Percentiles rank a stretch among this genome's conserved stretches.
phyloP scores from a whole-genome alignment of 1,139 yeast species.

The Yamadazyma sp. region DNA sequence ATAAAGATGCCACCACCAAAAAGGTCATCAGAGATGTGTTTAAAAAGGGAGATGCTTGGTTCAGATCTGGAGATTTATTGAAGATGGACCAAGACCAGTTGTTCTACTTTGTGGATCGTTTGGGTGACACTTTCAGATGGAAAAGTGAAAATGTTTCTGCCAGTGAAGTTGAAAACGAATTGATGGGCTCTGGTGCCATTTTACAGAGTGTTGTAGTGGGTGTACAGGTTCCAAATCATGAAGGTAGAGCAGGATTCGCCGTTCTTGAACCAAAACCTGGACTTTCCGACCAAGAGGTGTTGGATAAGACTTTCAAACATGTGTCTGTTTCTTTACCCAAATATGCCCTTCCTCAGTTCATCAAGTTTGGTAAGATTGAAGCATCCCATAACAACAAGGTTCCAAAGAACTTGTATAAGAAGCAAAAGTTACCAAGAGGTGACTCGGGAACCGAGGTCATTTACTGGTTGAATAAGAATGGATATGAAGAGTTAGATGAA shows the following conservation, averaged over 20 bases:
- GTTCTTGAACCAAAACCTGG: slow-evolving; percentile 58
- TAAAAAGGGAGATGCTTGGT: slow-evolving; percentile 87
- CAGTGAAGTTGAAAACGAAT: slow-evolving; percentile 83
- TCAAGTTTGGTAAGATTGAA: slow-evolving; percentile 62
- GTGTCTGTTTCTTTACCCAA: slow-evolving; percentile 61
- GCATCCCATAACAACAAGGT: slow-evolving; percentile 85
- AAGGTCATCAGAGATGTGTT: slow-evolving; percentile 75
- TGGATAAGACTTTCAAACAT: slow-evolving; percentile 32
- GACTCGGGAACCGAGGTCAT: slow-evolving; percentile 58
- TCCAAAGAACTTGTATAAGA: slow-evolving; percentile 72
- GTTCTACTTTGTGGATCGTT: slow-evolving; percentile 83
- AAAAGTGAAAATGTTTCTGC: slow-evolving; percentile 95
- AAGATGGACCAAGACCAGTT: slow-evolving; percentile 67
- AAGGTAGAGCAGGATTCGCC: slow-evolving; percentile 94
- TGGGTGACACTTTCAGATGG: slow-evolving; percentile 98
- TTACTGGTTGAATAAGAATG: slow-evolving; percentile 64
- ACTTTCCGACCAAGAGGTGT: slow-evolving; percentile 27
- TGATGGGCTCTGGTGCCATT: slow-evolving; percentile 54
- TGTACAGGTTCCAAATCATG: slow-evolving; percentile 80
- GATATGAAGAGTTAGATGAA: slow-evolving; percentile 58
- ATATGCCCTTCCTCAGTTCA: slow-evolving; percentile 84
- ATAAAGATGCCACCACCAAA: slow-evolving; percentile 73
- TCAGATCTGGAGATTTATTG: slow-evolving; percentile 84
- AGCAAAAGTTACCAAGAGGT: slow-evolving; percentile 76
- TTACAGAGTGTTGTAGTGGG: slow-evolving; percentile 86